Evolutionary conservation across 768 basidiomycete genomes (phyloP), one percentile per base, ranked within the genome.

Genomic region (Suillus americanus): DNA sequence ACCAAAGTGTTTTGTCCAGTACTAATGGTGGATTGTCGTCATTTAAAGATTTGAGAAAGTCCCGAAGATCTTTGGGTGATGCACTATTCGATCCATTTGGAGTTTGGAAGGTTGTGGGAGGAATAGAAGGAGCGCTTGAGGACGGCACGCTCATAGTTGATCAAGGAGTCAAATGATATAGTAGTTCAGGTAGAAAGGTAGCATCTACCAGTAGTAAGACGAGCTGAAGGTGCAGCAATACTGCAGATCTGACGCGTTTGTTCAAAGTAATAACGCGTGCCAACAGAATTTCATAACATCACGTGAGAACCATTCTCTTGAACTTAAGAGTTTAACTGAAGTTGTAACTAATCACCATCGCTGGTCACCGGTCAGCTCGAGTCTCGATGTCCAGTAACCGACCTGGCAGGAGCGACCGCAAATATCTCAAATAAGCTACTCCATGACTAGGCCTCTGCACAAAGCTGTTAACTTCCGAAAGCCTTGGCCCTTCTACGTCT

Each of bases 1-100:
- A 70, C 86, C 85, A 89, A 64, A 76, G 70, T 25, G 77, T 72
- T 65, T 78, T 78, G 61, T 81, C 79, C n/a, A 73, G 68, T 60
- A 73, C 69, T 18, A 71, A 72, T 10, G 66, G 64, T 33, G 71
- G 65, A 23, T 70, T 66, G 63, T 76, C 77, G 40, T 76, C 79
- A 10, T 68, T 72, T 60, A 86, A 69, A 38, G 78, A 77, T 33
- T 70, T 75, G 64, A 86, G 65, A 67, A 81, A 85, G 41, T 79
- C 75, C 64, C 80, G 72, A 59, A 86, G 80, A 57, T 81, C 75
- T 78, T 77, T 73, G 37, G 73, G 74, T 60, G 74, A 69, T 54
- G 73, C 68, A 10, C 60, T 63, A 14, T 64, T 62, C 60, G 72
- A 62, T 66, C 74, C 63, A 54, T 72, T 62, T 0, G 74, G 75